Evolutionary conservation across 495 filamentous ascomycete genomes (phyloP).

Genomic region (Aspergillus sclerotiicarbonarius): DNA sequence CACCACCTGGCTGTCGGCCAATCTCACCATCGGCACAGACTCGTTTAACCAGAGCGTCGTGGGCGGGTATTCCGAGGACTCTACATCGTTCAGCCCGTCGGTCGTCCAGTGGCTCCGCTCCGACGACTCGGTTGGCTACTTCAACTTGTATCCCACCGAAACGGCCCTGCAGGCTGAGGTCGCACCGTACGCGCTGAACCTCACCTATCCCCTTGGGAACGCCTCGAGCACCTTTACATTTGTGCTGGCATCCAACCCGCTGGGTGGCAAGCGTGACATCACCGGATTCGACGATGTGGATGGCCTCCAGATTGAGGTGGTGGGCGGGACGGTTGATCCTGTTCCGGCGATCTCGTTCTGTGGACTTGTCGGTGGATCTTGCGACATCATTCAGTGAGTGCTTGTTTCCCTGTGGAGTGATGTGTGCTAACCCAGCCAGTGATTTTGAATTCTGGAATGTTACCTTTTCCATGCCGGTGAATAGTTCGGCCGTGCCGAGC

Average conservation of each 20-base stretch:
- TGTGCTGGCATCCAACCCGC: constrained; percentile 7
- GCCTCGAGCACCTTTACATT: constrained; percentile 9
- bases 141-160: constrained; percentile 30
- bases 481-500: constrained; percentile 1
- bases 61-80: constrained; percentile 34
- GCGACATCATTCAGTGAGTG: constrained; percentile 13
- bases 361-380: constrained; percentile 6
- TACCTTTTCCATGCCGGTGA: constrained; percentile 11
- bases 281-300: constrained; percentile 6
- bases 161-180: constrained; percentile 31
- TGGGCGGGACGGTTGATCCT: constrained; percentile 1
- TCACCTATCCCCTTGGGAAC: constrained; percentile 31
- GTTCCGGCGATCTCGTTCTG: constrained; percentile 10
- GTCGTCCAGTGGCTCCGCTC: constrained; percentile 34
- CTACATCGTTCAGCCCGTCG: constrained; percentile 34
- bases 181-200: constrained; percentile 24
- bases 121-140: constrained; percentile 22
- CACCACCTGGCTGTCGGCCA: constrained; percentile 36
- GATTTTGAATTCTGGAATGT: constrained; percentile 16
- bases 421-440: neutral
- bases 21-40: constrained; percentile 40
- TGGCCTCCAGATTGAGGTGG: constrained; percentile 1
- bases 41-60: constrained; percentile 35
- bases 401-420: neutral
- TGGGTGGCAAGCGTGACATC: constrained; percentile 3